Evolutionary conservation across 805 yeast genomes (phyloP).

Genomic region (Metschnikowia borealis): DNA sequence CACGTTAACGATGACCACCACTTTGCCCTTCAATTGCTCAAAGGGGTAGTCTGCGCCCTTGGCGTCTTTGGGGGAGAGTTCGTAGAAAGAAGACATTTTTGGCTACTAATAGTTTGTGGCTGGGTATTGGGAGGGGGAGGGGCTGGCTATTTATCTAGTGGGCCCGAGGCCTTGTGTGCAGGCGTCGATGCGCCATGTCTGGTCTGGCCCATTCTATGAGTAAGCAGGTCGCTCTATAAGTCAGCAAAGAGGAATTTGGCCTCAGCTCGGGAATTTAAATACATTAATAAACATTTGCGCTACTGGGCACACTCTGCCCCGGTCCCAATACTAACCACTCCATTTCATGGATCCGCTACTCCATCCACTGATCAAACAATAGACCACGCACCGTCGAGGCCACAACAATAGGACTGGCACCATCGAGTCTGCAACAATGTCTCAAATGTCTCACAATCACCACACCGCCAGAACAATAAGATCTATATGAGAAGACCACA

Average conservation of each 20-base stretch:
- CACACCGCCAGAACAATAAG: too few relatives aligned
- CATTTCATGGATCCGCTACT: too few relatives aligned
- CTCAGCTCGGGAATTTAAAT: not conserved
- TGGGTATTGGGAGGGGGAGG: not conserved
- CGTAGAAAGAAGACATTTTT: constrained; percentile 59
- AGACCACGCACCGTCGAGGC: too few relatives aligned
- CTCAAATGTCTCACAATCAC: not conserved
- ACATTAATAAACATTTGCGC: not conserved
- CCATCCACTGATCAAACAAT: too few relatives aligned
- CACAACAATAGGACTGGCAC: too few relatives aligned
- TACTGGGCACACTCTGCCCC: too few relatives aligned
- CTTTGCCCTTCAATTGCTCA: constrained; percentile 66
- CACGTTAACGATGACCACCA: constrained; percentile 77
- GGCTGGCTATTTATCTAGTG: not conserved
- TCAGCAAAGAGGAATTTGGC: not conserved
- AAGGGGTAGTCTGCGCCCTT: constrained; percentile 59
- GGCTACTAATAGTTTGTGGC: not conserved
- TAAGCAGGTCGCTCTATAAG: not conserved
- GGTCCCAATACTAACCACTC: too few relatives aligned
- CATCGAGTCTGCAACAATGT: not conserved
- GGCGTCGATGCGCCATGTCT: not conserved
- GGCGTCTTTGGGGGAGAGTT: constrained; percentile 59
- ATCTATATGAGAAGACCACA: too few relatives aligned
- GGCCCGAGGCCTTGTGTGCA: not conserved
- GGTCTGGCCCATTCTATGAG: constrained; percentile 1